A percentile compares a stretch with the other conserved stretches of the same genome.
These are phyloP conservation scores for Cylindrotheca closterium DNA, from an alignment of 108 stramenopile genomes.

Conservation along the genomic window DNA sequence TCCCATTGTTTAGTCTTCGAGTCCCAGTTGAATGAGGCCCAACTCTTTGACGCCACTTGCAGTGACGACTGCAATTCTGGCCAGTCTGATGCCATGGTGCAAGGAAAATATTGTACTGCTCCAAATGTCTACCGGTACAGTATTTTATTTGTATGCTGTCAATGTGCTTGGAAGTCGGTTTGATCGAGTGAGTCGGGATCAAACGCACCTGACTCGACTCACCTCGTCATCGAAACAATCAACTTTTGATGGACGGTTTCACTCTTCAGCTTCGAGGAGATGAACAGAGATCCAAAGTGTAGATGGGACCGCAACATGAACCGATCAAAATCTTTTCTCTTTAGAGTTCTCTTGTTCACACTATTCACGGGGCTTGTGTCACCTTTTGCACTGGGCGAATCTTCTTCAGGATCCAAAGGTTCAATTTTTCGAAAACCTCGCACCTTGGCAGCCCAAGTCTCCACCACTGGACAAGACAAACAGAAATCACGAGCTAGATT, in stretches of 20 bases:
- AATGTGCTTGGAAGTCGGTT: too few relatives aligned
- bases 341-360: not conserved
- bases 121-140: too few relatives aligned
- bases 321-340: not conserved
- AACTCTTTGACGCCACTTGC: conserved; percentile 49
- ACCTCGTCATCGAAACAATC: too few relatives aligned
- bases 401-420: conserved; percentile 1
- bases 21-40: conserved; percentile 58
- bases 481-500: conserved; percentile 12
- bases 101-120: too few relatives aligned
- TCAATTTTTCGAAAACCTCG: conserved; percentile 3
- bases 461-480: not conserved
- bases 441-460: not conserved
- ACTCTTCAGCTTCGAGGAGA: too few relatives aligned
- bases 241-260: too few relatives aligned
- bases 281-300: not conserved
- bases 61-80: conserved; percentile 32
- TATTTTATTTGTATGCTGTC: too few relatives aligned
- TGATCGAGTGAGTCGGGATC: too few relatives aligned
- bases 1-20: conserved; percentile 45
- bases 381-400: conserved; percentile 16
- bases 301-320: not conserved
- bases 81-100: not conserved
- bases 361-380: conserved; percentile 10
- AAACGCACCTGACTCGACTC: too few relatives aligned